phyloP scores from a whole-genome alignment of 768 basidiomycete species.

The Amanita fuliginea region DNA sequence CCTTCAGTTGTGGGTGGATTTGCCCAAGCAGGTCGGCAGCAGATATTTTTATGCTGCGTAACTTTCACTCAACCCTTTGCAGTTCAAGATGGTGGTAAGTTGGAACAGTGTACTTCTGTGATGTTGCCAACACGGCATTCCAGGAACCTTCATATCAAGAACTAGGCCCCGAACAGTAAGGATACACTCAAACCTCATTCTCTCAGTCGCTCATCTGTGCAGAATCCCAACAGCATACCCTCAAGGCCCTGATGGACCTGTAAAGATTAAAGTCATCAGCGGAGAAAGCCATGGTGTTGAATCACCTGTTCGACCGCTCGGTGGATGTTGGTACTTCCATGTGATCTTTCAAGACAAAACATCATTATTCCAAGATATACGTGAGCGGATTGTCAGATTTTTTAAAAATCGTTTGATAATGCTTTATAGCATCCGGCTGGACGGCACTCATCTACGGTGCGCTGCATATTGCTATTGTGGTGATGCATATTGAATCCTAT shows the following conservation, averaged over 20 bases:
- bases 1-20: conserved; percentile 81
- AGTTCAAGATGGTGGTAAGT: conserved; percentile 69
- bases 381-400: conserved; percentile 28
- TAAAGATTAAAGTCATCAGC: conserved; percentile 76
- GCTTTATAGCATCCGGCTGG: conserved; percentile 43
- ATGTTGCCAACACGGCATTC: neutral
- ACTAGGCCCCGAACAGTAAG: conserved; percentile 48
- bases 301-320: conserved; percentile 83
- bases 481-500: neutral
- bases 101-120: neutral
- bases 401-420: too few relatives aligned
- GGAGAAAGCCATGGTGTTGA: conserved; percentile 80
- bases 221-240: conserved; percentile 72
- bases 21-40: conserved; percentile 50
- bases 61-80: conserved; percentile 14
- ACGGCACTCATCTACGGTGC: conserved; percentile 79
- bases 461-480: conserved; percentile 12
- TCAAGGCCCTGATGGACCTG: conserved; percentile 51
- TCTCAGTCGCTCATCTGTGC: neutral
- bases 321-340: conserved; percentile 93
- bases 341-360: conserved; percentile 53
- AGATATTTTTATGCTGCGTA: conserved; percentile 10
- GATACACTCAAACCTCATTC: conserved; percentile 10
- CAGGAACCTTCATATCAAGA: conserved; percentile 81
- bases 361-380: conserved; percentile 73